Conservation (phyloP, 2,329 filamentous ascomycete genomes). For the Nigrospora osmanthi region DNA sequence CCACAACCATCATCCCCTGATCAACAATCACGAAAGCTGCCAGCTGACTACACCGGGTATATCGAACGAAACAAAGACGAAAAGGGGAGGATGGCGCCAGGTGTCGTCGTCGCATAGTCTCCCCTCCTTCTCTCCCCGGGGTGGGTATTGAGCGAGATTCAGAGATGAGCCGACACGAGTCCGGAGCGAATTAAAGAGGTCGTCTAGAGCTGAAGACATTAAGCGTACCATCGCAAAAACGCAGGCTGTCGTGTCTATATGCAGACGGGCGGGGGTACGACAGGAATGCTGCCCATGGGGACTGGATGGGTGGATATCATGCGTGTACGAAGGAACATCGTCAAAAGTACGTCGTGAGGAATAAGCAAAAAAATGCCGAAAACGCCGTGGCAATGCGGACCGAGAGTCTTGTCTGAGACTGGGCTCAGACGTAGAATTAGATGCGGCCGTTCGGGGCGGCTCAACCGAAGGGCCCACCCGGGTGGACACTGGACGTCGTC, state of each 20-base stretch:
- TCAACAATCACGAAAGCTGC: too few relatives aligned
- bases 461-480: conserved; percentile 16
- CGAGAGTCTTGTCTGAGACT: not conserved
- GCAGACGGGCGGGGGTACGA: conserved; percentile 9
- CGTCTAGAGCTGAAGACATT: conserved; percentile 22
- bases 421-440: not conserved
- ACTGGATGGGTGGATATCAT: not conserved
- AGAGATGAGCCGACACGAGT: conserved; percentile 6
- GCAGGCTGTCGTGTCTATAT: conserved; percentile 21
- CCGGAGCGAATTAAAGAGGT: conserved; percentile 18
- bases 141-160: not conserved
- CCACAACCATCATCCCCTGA: too few relatives aligned
- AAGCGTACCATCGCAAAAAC: conserved; percentile 25
- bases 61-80: too few relatives aligned
- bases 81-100: too few relatives aligned
- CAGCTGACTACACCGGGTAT: too few relatives aligned
- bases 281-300: not conserved
- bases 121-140: too few relatives aligned
- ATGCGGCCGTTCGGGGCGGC: conserved; percentile 1
- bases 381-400: conserved; percentile 31
- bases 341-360: not conserved
- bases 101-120: too few relatives aligned
- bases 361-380: conserved; percentile 10
- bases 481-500: conserved; percentile 38
- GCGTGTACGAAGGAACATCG: not conserved